These are phyloP conservation scores for Tritrichomonas foetus DNA, from an alignment of 208 protist species.

Conservation along the genomic window DNA sequence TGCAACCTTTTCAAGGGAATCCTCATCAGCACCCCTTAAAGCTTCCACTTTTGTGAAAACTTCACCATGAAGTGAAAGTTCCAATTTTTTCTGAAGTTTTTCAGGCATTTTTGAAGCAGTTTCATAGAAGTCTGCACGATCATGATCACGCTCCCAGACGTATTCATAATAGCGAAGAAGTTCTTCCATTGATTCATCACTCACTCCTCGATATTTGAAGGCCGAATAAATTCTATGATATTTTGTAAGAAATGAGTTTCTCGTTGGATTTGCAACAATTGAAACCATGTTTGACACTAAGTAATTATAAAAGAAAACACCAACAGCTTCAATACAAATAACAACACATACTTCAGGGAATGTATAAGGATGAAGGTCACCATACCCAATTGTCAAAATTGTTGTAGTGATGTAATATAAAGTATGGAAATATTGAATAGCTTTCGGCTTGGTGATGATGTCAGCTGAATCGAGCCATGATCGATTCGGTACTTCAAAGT, in stretches of 20 bases:
- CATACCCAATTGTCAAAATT: neutral
- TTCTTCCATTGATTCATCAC: neutral
- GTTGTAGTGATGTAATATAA: neutral
- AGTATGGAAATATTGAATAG: slow-evolving; percentile 24
- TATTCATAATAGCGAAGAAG: neutral
- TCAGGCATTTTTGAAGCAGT: neutral
- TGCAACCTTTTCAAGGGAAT: neutral
- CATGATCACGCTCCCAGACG: neutral
- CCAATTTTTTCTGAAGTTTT: neutral
- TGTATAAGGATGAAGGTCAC: neutral
- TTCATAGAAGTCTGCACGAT: neutral
- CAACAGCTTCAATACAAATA: neutral
- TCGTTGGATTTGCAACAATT: neutral
- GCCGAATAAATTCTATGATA: neutral
- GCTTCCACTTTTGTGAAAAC: neutral
- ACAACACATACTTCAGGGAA: neutral
- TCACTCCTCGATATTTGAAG: neutral
- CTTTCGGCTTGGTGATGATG: neutral
- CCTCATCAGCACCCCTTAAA: neutral
- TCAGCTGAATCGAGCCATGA: neutral
- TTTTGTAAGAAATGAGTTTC: neutral
- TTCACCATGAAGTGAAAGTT: neutral
- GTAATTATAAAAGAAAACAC: slow-evolving; percentile 28
- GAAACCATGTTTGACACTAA: neutral
- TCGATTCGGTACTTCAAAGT: neutral